Evolutionary conservation across 805 yeast genomes (phyloP).

Genomic region (Candida chilensis): DNA sequence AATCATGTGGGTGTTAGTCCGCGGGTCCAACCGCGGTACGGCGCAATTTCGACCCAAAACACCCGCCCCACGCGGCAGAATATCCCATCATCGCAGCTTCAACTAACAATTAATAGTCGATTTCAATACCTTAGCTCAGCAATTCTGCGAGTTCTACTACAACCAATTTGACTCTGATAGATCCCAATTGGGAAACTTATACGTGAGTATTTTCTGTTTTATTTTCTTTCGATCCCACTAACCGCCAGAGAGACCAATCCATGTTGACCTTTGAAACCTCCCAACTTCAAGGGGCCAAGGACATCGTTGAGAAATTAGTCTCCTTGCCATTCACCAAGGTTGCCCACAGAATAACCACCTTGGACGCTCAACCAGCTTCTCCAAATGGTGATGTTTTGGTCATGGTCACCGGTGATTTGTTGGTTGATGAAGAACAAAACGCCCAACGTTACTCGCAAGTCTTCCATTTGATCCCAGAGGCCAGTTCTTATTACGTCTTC

Average conservation of each 20-base stretch:
- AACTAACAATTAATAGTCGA: conserved; percentile 18
- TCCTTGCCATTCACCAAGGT: conserved; percentile 90
- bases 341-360: conserved; percentile 85
- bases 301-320: conserved; percentile 84
- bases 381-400: conserved; percentile 89
- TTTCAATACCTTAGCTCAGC: conserved; percentile 45
- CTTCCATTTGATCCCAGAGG: conserved; percentile 93
- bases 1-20: too few species aligned
- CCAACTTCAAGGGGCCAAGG: conserved; percentile 91
- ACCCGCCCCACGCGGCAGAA: too few species aligned
- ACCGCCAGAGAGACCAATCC: conserved; percentile 70
- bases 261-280: conserved; percentile 96
- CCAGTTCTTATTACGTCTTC: conserved; percentile 83
- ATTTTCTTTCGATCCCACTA: background rate
- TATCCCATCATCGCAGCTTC: background rate
- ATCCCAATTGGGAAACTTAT: conserved; percentile 83
- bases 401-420: conserved; percentile 93
- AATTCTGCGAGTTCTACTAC: conserved; percentile 92
- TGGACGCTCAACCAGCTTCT: conserved; percentile 97
- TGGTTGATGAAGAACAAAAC: conserved; percentile 89
- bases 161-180: conserved; percentile 92
- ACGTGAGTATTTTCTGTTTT: conserved; percentile 30
- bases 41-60: too few species aligned
- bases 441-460: conserved; percentile 96
- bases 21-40: too few species aligned